Evolutionary conservation across 257 asterid species (phyloP), one percentile per base, ranked within the genome.

Genomic region (Fraxinus anomala): DNA sequence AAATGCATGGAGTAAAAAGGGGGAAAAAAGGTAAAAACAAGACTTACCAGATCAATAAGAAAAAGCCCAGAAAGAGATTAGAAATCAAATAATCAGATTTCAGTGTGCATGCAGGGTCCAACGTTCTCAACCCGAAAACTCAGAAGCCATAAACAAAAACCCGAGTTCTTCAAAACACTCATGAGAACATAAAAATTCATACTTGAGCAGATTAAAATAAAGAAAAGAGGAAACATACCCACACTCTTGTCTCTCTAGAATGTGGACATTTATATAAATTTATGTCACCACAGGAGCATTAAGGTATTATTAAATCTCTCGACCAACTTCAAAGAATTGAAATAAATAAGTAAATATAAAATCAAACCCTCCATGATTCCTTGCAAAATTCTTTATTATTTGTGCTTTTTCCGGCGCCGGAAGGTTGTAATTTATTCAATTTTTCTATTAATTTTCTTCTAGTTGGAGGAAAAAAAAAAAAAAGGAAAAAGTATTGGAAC

Each of bases 71-170:
- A 78, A 71, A 77, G 69, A 49, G 73, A 82, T 39, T 47, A 70
- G 69, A 54, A 76, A 7, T 10, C 28, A 6, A 59, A 59, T n/a
- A n/a, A 59, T 59, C 14, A n/a, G 67, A 63, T 78, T 80, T 82
- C 54, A 76, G 84, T 28, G 7, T 77, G 83, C 91, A 88, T 85
- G 91, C 91, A 82, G 82, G 82, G 68, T 56, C 70, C 81, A 79
- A 63, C 87, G 74, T 72, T 63, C 69, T 63, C 69, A 16, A 72
- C 66, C 56, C 73, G 39, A 39, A 80, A 72, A 66, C 84, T 82
- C 84, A 84, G 59, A 80, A 80, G 34, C 83, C 85, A 79, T 65
- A 85, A 74, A 73, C 49, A 80, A 75, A 37, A 70, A 44, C 76
- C 61, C 75, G 56, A 79, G 71, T 82, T 73, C 72, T 82, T 31